Conservation (phyloP, 768 basidiomycete species). For the Fomitopsis serialis region DNA sequence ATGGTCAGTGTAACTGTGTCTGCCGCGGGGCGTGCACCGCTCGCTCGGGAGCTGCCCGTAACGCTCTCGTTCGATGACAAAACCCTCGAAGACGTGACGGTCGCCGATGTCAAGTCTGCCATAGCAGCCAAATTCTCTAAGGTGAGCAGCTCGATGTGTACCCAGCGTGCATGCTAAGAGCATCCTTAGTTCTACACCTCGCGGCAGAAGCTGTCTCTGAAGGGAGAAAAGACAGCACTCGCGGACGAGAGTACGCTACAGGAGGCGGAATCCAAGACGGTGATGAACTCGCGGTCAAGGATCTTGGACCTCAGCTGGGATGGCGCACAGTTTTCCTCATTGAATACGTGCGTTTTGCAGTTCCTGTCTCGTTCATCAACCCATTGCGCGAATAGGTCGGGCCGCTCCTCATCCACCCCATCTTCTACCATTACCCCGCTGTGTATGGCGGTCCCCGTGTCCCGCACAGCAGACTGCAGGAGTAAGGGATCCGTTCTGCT, state of each 20-base stretch:
- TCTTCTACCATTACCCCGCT: conserved; percentile 68
- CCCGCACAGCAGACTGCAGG: conserved; percentile 72
- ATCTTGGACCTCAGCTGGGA: conserved; percentile 84
- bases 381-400: conserved; percentile 55
- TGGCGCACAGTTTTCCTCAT: conserved; percentile 87
- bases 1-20: conserved; percentile 57
- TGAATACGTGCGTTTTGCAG: conserved; percentile 76
- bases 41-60: conserved; percentile 48
- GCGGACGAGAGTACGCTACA: conserved; percentile 57
- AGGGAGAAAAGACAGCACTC: conserved; percentile 55
- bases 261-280: conserved; percentile 51
- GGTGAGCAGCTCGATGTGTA: conserved; percentile 25
- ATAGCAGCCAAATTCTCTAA: conserved; percentile 52
- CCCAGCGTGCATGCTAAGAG: neutral
- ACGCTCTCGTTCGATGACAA: conserved; percentile 44
- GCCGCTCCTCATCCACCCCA: conserved; percentile 83
- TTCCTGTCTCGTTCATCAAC: neutral
- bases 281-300: conserved; percentile 74
- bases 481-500: conserved; percentile 34
- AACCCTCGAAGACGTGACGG: conserved; percentile 42
- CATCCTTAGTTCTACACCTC: conserved; percentile 56
- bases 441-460: conserved; percentile 68
- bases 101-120: conserved; percentile 64
- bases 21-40: conserved; percentile 39
- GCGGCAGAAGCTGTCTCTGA: conserved; percentile 69